A percentile compares a stretch with the other conserved stretches of the same genome.
phyloP scores from a whole-genome alignment of 176 grass and related monocot species.

The Ensete ventricosum region DNA sequence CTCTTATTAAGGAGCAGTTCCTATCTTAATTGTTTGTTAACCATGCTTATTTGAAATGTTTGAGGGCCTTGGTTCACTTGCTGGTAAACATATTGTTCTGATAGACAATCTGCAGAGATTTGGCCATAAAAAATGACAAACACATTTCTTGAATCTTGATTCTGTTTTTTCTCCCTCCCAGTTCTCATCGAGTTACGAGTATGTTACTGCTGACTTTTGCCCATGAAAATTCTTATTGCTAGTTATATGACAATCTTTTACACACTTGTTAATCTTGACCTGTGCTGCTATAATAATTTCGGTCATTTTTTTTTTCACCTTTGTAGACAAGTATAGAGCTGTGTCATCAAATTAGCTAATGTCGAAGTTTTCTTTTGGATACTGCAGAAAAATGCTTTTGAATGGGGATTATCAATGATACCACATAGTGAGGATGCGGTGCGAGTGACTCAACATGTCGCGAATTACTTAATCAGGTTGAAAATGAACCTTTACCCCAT shows the following conservation, averaged over 20 bases:
- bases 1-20: neutral
- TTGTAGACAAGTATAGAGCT: neutral
- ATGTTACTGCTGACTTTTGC: too few relatives aligned
- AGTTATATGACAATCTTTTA: too few relatives aligned
- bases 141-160: too few relatives aligned
- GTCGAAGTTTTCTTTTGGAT: neutral
- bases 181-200: too few relatives aligned
- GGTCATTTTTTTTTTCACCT: neutral
- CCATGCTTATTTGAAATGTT: neutral
- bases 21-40: neutral
- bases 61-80: neutral
- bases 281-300: neutral
- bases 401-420: constrained; percentile 63
- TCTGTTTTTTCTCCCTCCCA: too few relatives aligned
- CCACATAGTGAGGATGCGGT: constrained; percentile 79
- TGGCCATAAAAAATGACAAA: too few relatives aligned
- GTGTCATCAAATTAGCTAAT: neutral
- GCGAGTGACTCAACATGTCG: constrained; percentile 60
- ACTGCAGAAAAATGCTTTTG: constrained; percentile 87
- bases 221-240: too few relatives aligned
- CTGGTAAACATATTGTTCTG: neutral
- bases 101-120: neutral
- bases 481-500: neutral
- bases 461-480: constrained; percentile 90
- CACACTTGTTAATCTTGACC: too few relatives aligned